Evolutionary conservation across 495 filamentous ascomycete species (phyloP).

Genomic region (Pseudoneurospora amorphoporcata): DNA sequence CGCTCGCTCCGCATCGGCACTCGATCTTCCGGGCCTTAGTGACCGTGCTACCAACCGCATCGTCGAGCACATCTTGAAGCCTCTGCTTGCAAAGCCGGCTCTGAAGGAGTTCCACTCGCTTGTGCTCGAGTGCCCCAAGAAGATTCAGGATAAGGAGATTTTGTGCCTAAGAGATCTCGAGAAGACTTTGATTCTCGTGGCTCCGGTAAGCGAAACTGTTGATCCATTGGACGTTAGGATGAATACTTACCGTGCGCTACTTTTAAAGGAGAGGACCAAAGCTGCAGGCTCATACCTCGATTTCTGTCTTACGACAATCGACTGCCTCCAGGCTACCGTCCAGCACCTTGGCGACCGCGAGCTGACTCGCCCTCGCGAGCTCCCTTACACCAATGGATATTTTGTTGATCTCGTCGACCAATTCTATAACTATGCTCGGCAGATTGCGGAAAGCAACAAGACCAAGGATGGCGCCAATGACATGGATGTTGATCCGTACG

Average conservation of each 20-base stretch:
- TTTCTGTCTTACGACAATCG: slow-evolving; percentile 80
- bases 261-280: slow-evolving; percentile 64
- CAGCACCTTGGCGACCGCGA: slow-evolving; percentile 71
- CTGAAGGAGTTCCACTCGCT: slow-evolving; percentile 73
- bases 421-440: slow-evolving; percentile 60
- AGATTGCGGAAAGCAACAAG: slow-evolving; percentile 41
- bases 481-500: slow-evolving; percentile 47
- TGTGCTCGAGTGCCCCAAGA: slow-evolving; percentile 60
- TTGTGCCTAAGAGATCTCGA: slow-evolving; percentile 79
- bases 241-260: slow-evolving; percentile 55
- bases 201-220: slow-evolving; percentile 65
- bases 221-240: slow-evolving; percentile 41
- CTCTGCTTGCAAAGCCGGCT: slow-evolving; percentile 35
- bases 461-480: slow-evolving; percentile 34
- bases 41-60: slow-evolving; percentile 43
- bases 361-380: slow-evolving; percentile 66
- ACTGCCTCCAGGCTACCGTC: slow-evolving; percentile 73
- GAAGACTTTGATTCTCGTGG: slow-evolving; percentile 76
- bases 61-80: slow-evolving; percentile 42
- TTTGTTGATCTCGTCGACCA: slow-evolving; percentile 89
- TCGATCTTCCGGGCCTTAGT: slow-evolving; percentile 34
- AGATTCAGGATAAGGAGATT: slow-evolving; percentile 71
- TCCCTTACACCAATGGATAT: slow-evolving; percentile 83
- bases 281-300: slow-evolving; percentile 59
- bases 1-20: slow-evolving; percentile 24